Percentiles rank a stretch among this genome's conserved stretches.
These are phyloP conservation scores for Dovyalis caffra DNA, from an alignment of 345 rosid genomes.

Conservation along the genomic window DNA sequence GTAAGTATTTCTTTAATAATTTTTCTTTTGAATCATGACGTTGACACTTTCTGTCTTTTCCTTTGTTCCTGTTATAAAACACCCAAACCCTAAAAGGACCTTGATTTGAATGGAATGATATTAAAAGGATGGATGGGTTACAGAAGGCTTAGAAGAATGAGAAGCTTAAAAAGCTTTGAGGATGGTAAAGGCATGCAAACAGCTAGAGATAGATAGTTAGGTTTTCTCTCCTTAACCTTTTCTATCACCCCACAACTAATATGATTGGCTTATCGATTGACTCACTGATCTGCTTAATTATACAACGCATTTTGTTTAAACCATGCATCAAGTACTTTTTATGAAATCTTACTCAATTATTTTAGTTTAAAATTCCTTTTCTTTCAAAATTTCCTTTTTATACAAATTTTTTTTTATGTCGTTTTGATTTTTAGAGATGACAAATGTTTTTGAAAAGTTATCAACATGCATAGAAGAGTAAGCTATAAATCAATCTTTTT, in stretches of 20 bases:
- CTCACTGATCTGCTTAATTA: too few species aligned
- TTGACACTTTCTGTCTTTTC: conserved; percentile 47
- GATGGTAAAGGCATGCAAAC: conserved; percentile 17
- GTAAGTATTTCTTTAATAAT: conserved; percentile 8
- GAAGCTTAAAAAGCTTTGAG: conserved; percentile 21
- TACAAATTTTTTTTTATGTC: not conserved
- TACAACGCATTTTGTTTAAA: not conserved
- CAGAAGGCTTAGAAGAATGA: conserved; percentile 3
- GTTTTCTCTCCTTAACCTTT: conserved; percentile 29
- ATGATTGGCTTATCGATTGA: conserved; percentile 29
- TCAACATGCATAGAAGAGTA: too few species aligned
- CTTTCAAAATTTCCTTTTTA: not conserved
- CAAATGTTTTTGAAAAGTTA: too few species aligned
- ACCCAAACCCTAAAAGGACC: conserved; percentile 59
- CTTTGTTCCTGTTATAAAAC: conserved; percentile 50
- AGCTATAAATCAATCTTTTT: too few species aligned
- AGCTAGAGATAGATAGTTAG: conserved; percentile 10
- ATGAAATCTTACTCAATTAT: too few species aligned
- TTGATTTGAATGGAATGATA: conserved; percentile 44
- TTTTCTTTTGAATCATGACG: conserved; percentile 35
- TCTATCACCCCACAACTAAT: conserved; percentile 31
- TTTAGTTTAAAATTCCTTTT: not conserved
- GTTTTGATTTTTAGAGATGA: too few species aligned
- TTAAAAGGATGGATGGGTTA: conserved; percentile 31
- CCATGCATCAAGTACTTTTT: not conserved